These are phyloP conservation scores for Bryum argenteum DNA, from an alignment of 225 moss, liverwort and hornwort species.

Conservation along the genomic window DNA sequence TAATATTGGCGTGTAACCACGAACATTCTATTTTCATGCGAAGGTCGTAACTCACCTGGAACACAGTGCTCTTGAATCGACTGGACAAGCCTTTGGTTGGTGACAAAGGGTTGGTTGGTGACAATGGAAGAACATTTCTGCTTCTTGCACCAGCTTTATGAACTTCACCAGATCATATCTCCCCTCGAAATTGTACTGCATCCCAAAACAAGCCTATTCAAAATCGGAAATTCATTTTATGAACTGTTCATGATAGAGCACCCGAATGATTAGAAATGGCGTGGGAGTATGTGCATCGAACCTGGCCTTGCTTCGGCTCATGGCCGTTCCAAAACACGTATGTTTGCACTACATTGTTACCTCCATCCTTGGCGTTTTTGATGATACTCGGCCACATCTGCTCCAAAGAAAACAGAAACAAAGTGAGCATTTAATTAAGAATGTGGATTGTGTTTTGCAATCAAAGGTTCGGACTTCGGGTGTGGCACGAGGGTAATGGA, in stretches of 20 bases:
- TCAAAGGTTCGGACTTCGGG: constrained; percentile 56
- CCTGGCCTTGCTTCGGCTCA: constrained; percentile 92
- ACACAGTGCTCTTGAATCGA: too few relatives aligned
- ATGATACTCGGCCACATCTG: constrained; percentile 95
- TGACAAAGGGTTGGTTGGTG: too few relatives aligned
- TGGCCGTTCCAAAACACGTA: constrained; percentile 99
- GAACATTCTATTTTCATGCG: too few relatives aligned
- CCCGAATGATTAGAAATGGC: too few relatives aligned
- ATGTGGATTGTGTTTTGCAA: too few relatives aligned
- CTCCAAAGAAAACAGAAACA: neutral
- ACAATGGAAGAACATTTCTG: constrained; percentile 85
- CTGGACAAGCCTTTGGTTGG: too few relatives aligned
- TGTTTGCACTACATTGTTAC: constrained; percentile 79
- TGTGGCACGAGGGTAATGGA: constrained; percentile 94
- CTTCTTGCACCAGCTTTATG: constrained; percentile 67
- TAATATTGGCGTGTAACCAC: too few relatives aligned
- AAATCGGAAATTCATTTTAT: neutral
- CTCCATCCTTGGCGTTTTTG: constrained; percentile 82
- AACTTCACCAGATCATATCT: constrained; percentile 88
- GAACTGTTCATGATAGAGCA: too few relatives aligned
- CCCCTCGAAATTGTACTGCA: constrained; percentile 92
- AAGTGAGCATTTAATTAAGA: too few relatives aligned
- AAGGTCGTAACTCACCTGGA: too few relatives aligned
- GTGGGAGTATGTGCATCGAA: constrained; percentile 32
- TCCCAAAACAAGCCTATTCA: constrained; percentile 15